These are phyloP conservation scores for Kodamaea kakaduensis DNA, from an alignment of 805 yeast species.

Conservation along the genomic window DNA sequence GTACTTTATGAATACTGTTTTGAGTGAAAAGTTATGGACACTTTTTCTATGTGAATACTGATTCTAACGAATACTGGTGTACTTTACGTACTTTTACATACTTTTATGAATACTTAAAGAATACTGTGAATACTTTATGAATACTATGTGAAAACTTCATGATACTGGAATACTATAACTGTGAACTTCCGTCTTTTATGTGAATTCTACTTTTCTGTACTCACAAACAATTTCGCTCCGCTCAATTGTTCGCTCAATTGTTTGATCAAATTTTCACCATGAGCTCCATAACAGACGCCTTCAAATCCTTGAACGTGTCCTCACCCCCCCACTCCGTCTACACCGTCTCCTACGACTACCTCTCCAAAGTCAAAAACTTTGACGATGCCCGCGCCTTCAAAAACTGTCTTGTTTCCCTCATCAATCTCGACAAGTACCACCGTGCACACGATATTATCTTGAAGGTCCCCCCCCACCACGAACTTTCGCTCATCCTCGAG, in stretches of 20 bases:
- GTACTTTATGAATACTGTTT: too few species aligned
- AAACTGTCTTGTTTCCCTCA: conserved; percentile 53
- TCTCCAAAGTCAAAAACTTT: conserved; percentile 35
- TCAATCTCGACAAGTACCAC: conserved; percentile 53
- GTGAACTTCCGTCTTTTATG: not conserved
- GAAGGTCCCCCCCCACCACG: conserved; percentile 34
- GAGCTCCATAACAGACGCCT: conserved; percentile 42
- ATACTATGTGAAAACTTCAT: too few species aligned
- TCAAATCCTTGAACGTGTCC: conserved; percentile 34
- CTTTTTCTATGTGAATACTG: too few species aligned
- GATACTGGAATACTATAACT: not conserved
- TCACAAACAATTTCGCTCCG: too few species aligned
- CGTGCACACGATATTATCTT: conserved; percentile 44
- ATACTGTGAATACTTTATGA: too few species aligned
- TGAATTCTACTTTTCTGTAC: not conserved
- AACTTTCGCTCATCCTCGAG: conserved; percentile 40
- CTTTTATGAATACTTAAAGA: too few species aligned
- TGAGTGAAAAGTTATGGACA: too few species aligned
- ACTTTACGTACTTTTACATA: too few species aligned
- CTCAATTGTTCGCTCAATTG: too few species aligned
- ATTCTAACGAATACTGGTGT: too few species aligned
- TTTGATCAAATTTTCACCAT: too few species aligned
- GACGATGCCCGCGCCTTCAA: conserved; percentile 34
- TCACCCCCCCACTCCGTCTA: conserved; percentile 28
- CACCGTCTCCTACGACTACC: conserved; percentile 38